Percentiles rank a stretch among this genome's conserved stretches.
Conservation (phyloP, 2,329 filamentous ascomycete genomes). For the Trichoderma cornu-damae region DNA sequence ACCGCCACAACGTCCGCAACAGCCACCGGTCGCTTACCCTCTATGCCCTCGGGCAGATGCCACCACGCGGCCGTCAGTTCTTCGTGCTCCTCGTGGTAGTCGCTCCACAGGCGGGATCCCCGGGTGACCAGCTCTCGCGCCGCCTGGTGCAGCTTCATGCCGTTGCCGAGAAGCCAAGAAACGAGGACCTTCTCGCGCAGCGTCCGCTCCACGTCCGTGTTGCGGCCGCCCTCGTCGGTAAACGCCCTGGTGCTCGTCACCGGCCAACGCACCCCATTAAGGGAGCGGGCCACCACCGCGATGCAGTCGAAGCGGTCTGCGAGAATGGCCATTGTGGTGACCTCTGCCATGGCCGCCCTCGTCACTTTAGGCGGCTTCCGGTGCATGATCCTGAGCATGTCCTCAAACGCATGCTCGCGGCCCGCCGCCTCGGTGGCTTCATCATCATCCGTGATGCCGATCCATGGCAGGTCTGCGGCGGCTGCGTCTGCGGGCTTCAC, state of each 20-base stretch:
- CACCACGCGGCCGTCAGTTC: constrained; percentile 56
- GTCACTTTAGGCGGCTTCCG: constrained; percentile 39
- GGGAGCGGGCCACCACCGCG: constrained; percentile 47
- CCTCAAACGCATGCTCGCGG: constrained; percentile 58
- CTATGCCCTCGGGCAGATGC: constrained; percentile 63
- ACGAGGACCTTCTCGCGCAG: constrained; percentile 66
- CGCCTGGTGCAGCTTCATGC: constrained; percentile 53
- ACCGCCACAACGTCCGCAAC: too few relatives aligned
- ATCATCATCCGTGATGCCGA: constrained; percentile 63
- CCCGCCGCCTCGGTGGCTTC: constrained; percentile 57
- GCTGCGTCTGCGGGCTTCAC: constrained; percentile 46
- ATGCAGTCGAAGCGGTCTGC: constrained; percentile 70
- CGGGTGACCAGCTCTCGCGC: constrained; percentile 62
- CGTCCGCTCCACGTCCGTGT: constrained; percentile 54
- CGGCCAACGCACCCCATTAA: constrained; percentile 53
- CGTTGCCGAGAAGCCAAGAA: constrained; percentile 59
- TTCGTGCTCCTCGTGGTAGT: constrained; percentile 32
- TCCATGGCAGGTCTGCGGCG: constrained; percentile 52
- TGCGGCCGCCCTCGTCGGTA: constrained; percentile 34
- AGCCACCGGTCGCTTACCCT: constrained; percentile 45
- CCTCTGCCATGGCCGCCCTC: constrained; percentile 51
- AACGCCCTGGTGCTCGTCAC: constrained; percentile 38
- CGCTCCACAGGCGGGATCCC: constrained; percentile 57
- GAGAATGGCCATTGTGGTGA: constrained; percentile 63
- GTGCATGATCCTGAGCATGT: constrained; percentile 64